Base-by-base conservation (phyloP, 2,329 filamentous ascomycete species). In the Arthrobotrys pseudoclavata region DNA sequence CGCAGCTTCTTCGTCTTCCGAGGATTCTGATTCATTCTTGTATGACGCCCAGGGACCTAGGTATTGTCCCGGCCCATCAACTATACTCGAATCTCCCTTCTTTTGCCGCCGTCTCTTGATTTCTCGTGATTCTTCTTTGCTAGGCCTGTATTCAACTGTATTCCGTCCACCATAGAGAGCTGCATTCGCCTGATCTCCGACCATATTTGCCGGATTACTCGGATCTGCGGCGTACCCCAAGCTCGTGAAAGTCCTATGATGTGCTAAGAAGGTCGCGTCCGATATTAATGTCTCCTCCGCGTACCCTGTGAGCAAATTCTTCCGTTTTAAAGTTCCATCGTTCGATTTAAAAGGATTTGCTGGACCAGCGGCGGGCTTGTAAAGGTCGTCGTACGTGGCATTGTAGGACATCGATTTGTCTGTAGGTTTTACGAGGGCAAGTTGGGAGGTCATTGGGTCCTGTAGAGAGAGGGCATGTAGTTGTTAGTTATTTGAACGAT, bases 21-120 rank as follows among this genome's bases (percentile, higher is more conserved):
- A 89, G 34, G 89, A 86, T 81, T 92, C 91, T 79, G 94, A 90
- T 61, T 90, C 86, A 79, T 90, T 87, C 81, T 87, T 87, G 82
- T 96, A 97, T 83, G 88, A 90, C 7, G 96, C 96, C 96, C 96
- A 99, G 0, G 96, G 96, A 0, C 96, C 96, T 42, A 97, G 88
- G 84, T 99, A 99, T 53, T 94, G 91, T 67, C 91, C 91, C 6
- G 93, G 90, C 0, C 96, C 96, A 81, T 97, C 94, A 0, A 94
- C 91, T 45, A 97, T 87, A 18, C 90, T 89, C 48, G 93, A 89
- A 83, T 95, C 90, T 57, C 96, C 96, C 82, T 96, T 97, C 80
- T 86, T 89, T 84, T 98, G 94, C 77, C 96, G 88, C 81, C 91
- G 92, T n/a, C 90, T 86, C 57, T 91, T 87, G 83, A 93, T 85